These are phyloP conservation scores for Pelargonium fulgidum DNA, from an alignment of 441 rosid species.

Conservation along the genomic window DNA sequence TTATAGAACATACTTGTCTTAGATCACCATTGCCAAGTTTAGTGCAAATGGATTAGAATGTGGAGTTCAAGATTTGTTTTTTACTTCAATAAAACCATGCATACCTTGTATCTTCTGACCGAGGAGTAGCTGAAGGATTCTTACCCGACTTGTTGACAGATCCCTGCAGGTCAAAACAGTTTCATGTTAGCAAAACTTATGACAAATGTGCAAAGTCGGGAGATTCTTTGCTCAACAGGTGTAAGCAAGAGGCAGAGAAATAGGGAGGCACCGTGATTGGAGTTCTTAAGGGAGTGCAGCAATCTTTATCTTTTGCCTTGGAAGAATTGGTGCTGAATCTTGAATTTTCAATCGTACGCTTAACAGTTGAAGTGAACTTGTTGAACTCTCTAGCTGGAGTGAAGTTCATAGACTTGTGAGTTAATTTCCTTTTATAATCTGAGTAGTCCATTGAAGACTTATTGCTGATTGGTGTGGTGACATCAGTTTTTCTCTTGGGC, in stretches of 20 bases:
- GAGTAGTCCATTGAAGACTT: constrained; percentile 18
- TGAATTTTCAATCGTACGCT: constrained; percentile 51
- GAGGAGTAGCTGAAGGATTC: constrained; percentile 47
- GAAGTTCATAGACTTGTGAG: constrained; percentile 23
- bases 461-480: constrained; percentile 21
- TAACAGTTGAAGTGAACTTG: constrained; percentile 37
- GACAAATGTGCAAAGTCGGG: not conserved
- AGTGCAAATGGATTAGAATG: not conserved
- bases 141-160: constrained; percentile 28
- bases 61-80: not conserved
- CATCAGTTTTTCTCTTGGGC: constrained; percentile 25
- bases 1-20: not conserved
- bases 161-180: constrained; percentile 30
- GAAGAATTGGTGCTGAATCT: constrained; percentile 30
- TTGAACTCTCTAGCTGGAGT: constrained; percentile 40
- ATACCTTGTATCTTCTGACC: constrained; percentile 55
- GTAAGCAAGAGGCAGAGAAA: constrained; percentile 1
- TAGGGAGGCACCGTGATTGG: constrained; percentile 38
- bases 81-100: not conserved
- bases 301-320: constrained; percentile 38
- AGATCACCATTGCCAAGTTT: constrained; percentile 2
- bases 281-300: constrained; percentile 56
- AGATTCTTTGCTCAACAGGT: not conserved
- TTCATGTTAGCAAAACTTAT: constrained; percentile 11
- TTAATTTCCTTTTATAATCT: constrained; percentile 22